A percentile compares a stretch with the other conserved stretches of the same genome.
Evolutionary conservation across 768 basidiomycete genomes (phyloP).

Genomic region (Lactarius evosmus): DNA sequence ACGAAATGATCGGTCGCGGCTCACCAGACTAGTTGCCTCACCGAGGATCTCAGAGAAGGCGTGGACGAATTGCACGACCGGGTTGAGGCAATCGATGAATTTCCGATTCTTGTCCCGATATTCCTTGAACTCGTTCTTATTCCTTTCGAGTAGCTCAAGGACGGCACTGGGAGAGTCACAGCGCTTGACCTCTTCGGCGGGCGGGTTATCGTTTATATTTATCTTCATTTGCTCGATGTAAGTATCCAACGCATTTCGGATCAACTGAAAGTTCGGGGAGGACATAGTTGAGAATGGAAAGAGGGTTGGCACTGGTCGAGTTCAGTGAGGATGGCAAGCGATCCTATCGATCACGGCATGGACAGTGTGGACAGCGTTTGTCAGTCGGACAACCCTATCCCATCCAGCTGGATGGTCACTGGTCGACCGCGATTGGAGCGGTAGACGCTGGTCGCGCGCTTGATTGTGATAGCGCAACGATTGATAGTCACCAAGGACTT

Average conservation of each 20-base stretch:
- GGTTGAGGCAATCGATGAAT: too few species aligned
- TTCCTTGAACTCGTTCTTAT: background rate
- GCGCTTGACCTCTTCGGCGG: background rate
- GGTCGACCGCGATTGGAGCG: too few species aligned
- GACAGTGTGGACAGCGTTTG: too few species aligned
- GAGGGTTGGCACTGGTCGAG: background rate
- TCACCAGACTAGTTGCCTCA: background rate
- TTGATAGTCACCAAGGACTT: too few species aligned
- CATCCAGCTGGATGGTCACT: too few species aligned
- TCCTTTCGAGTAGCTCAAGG: background rate
- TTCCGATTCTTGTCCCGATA: conserved; percentile 4
- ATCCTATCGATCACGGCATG: too few species aligned
- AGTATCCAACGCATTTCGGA: background rate
- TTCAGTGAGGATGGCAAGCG: too few species aligned
- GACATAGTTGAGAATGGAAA: background rate
- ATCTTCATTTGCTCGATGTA: background rate
- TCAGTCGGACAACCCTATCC: too few species aligned
- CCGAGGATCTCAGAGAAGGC: background rate
- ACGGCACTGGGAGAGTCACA: background rate
- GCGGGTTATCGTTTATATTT: background rate
- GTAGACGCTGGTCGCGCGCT: too few species aligned
- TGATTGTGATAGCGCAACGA: too few species aligned
- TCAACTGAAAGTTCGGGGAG: background rate
- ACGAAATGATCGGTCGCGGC: background rate
- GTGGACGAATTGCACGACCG: background rate